Evolutionary conservation across 2,329 filamentous ascomycete genomes (phyloP).

Genomic region (Epichloe sibirici): DNA sequence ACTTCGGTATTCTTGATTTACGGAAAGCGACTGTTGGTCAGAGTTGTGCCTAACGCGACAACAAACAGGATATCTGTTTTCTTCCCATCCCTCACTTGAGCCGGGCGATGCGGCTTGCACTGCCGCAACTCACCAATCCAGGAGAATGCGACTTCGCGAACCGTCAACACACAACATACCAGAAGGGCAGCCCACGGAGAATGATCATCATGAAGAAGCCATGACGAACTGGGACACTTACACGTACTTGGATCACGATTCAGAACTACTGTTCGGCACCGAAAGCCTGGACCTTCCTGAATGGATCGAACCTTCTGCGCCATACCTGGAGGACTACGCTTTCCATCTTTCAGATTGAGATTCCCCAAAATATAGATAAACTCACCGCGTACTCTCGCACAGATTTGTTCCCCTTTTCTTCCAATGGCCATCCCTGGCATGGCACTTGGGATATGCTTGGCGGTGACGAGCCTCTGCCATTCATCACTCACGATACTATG

Average conservation of each 20-base stretch:
- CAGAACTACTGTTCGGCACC: constrained; percentile 5
- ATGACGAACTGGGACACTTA: constrained; percentile 5
- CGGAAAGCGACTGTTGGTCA: neutral
- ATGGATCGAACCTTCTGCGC: constrained; percentile 6
- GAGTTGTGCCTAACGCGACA: neutral
- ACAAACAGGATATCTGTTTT: constrained; percentile 6
- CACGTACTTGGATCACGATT: constrained; percentile 6
- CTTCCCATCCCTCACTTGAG: constrained; percentile 3
- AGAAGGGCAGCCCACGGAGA: constrained; percentile 5
- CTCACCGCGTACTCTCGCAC: neutral
- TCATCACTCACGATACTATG: constrained; percentile 1
- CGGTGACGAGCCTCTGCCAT: constrained; percentile 2
- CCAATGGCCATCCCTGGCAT: neutral
- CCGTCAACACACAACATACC: constrained; percentile 1
- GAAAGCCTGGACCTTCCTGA: constrained; percentile 4
- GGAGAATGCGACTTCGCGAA: constrained; percentile 6
- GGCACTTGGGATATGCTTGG: neutral
- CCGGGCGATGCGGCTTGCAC: constrained; percentile 3
- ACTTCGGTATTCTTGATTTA: neutral
- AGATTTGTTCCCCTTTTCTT: neutral
- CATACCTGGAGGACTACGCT: constrained; percentile 5
- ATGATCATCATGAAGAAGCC: constrained; percentile 8
- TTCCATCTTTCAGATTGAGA: constrained; percentile 4
- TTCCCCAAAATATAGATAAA: neutral
- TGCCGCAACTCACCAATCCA: constrained; percentile 5